A percentile compares a stretch with the other conserved stretches of the same genome.
Evolutionary conservation across 306 rosid genomes (phyloP).

Genomic region (Acacia melanoxylon): DNA sequence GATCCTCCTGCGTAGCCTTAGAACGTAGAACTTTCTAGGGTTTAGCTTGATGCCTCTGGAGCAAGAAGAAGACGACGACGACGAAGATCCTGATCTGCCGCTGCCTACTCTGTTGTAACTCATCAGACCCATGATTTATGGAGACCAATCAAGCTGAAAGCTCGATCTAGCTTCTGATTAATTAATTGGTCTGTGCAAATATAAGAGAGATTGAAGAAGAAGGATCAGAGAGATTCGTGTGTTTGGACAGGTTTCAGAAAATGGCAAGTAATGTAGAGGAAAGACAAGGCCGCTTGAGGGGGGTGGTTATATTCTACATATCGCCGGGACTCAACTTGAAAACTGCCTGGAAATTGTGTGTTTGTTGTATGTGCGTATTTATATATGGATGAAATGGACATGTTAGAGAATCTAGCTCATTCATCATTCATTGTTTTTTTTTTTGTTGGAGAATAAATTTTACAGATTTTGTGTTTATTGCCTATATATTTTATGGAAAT

Average conservation of each 20-base stretch:
- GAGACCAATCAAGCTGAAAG: neutral
- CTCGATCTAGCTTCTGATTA: neutral
- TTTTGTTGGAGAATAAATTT: neutral
- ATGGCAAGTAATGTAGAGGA: conserved; percentile 28
- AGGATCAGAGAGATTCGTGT: conserved; percentile 33
- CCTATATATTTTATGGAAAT: neutral
- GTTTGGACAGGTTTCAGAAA: conserved; percentile 15
- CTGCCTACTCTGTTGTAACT: conserved; percentile 49
- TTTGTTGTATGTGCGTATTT: neutral
- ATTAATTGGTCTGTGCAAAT: neutral
- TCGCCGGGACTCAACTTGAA: conserved; percentile 21
- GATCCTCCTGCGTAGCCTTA: conserved; percentile 50
- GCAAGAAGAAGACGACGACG: neutral
- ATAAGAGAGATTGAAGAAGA: conserved; percentile 28
- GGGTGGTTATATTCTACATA: conserved; percentile 15
- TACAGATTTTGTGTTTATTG: neutral
- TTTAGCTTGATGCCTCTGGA: conserved; percentile 55
- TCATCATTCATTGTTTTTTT: neutral
- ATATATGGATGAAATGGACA: neutral
- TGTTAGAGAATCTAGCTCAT: neutral
- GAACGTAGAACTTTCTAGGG: conserved; percentile 43
- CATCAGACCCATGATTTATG: conserved; percentile 40
- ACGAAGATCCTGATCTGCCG: conserved; percentile 31
- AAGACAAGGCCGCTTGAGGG: conserved; percentile 24
- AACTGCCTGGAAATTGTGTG: conserved; percentile 1